Evolutionary conservation across 768 basidiomycete genomes (phyloP), one percentile per base, ranked within the genome.

Genomic region (Paxillus rubicundulus): DNA sequence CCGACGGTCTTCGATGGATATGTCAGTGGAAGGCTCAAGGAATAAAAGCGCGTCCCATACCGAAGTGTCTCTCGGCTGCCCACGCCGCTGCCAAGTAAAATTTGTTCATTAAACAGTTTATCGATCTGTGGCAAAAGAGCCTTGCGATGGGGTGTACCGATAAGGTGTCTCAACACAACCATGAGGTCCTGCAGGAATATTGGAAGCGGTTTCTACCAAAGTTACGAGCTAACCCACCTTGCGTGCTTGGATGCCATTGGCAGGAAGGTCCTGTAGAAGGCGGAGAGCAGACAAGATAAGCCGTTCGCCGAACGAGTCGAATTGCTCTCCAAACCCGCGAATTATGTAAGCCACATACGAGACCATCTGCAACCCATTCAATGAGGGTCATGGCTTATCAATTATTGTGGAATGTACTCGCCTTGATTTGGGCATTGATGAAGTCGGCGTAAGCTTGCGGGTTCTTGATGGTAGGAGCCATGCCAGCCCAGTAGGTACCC

Each of bases 241-340:
- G 71, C 96, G 78, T 17, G 92, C 79, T 9, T 82, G 75, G 13
- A 92, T 87, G 9, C 87, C 87, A 63, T 89, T 91, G 0, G 87
- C 78, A 36, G 97, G 95, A 64, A 94, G 94, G 67, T 98, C 95
- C 65, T 97, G 90, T 44, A 98, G 76, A 30, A 98, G 75, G n/a
- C 97, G 81, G 32, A 98, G 72, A 27, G 89, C 85, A 18, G 85
- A 82, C 46, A 89, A 73, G 30, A 94, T 85, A 21, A 98, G 79
- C 5, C 80, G 82, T 64, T 96, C 90, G 9, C 87, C 85, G 60
- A 92, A 90, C 3, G 81, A 74, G 38, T 89, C 84, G 50, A 85
- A 80, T 45, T 86, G 82, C 36, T 80, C 77, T n/a, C 71, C 70
- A 42, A 77, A 72, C 63, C 85, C 75, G 67, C 95, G 82, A 59